Conservation (phyloP, 768 basidiomycete species). For the Neoboletus subvelutipes region DNA sequence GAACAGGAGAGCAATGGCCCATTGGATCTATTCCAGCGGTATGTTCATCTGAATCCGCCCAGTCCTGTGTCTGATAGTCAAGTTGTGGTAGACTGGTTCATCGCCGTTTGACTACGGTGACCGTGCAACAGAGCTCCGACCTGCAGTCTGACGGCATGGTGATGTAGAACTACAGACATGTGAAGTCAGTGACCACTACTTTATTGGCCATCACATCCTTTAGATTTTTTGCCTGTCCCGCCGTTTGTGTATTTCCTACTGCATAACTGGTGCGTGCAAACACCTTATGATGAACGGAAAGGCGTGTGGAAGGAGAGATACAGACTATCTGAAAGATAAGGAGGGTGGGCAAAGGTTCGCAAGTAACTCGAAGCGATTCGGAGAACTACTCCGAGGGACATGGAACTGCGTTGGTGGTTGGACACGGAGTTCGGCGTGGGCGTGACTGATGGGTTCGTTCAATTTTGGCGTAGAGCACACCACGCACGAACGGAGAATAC, state of each 20-base stretch:
- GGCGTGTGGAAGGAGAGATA: too few species aligned
- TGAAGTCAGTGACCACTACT: neutral
- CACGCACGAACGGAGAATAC: neutral
- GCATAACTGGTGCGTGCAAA: neutral
- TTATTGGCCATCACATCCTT: neutral
- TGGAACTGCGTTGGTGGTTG: neutral
- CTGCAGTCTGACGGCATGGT: constrained; percentile 23
- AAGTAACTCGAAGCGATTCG: neutral
- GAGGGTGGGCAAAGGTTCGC: neutral
- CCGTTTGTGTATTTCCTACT: neutral
- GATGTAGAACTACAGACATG: constrained; percentile 12
- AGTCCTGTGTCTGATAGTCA: neutral
- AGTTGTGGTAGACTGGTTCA: constrained; percentile 24
- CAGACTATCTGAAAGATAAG: neutral
- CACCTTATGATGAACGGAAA: neutral
- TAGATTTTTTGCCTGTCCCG: neutral
- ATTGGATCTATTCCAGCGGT: constrained; percentile 35
- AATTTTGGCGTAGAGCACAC: neutral
- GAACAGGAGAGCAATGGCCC: constrained; percentile 11
- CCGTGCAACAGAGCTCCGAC: constrained; percentile 1
- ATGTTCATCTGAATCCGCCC: constrained; percentile 3
- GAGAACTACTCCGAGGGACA: neutral
- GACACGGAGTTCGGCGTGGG: neutral
- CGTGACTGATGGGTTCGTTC: neutral
- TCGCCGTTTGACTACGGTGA: constrained; percentile 17